A percentile compares a stretch with the other conserved stretches of the same genome.
Evolutionary conservation across 2,329 filamentous ascomycete species (phyloP).

Genomic region (Daldinia sp.): DNA sequence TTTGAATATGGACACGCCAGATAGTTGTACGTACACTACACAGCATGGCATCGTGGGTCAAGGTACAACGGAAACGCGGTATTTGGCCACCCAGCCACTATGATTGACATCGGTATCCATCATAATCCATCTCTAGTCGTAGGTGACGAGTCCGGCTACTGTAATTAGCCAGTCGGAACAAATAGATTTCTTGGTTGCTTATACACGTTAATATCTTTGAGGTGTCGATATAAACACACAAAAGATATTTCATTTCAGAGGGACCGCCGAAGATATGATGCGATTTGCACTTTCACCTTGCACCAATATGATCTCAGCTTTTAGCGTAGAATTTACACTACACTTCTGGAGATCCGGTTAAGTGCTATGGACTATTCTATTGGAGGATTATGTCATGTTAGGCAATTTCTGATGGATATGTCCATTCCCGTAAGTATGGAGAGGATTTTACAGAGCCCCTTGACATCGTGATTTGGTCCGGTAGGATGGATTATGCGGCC

Average conservation of each 20-base stretch:
- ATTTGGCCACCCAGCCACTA: conserved; percentile 23
- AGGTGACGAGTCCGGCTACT: neutral
- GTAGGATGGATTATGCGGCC: conserved; percentile 28
- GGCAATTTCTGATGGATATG: conserved; percentile 13
- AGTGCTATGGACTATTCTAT: neutral
- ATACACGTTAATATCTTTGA: neutral
- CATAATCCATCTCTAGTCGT: neutral
- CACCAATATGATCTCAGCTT: neutral
- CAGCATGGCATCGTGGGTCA: conserved; percentile 20
- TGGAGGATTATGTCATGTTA: neutral
- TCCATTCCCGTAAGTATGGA: conserved; percentile 22
- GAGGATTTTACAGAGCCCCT: conserved; percentile 30
- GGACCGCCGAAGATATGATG: neutral
- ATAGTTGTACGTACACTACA: conserved; percentile 17
- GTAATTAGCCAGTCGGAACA: neutral
- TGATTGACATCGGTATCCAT: conserved; percentile 14
- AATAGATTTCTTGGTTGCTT: neutral
- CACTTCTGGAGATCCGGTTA: neutral
- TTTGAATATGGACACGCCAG: conserved; percentile 18
- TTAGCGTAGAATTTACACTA: neutral
- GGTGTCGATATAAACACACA: neutral
- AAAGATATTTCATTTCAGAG: neutral
- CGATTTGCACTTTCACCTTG: neutral
- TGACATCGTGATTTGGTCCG: conserved; percentile 20
- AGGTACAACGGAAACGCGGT: conserved; percentile 23